Conservation (phyloP, 1,284 basidiomycete species). For the Marasmius sp. region DNA sequence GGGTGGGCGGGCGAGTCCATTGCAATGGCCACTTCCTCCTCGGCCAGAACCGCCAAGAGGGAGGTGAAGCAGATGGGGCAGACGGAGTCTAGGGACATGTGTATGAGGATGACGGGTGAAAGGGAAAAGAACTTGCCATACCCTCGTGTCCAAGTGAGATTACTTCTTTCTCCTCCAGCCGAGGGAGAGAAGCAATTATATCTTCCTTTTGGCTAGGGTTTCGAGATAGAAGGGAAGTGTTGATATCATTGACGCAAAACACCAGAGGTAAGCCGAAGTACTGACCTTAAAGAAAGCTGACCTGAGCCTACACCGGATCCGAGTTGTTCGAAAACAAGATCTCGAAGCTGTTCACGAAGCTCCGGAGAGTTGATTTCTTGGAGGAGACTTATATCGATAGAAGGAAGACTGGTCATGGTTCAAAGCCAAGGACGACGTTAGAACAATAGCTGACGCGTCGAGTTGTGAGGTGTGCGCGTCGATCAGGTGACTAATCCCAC, state of each 20-base stretch:
- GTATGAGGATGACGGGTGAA: background rate
- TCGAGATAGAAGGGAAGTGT: too few species aligned
- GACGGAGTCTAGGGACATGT: slow-evolving; percentile 45
- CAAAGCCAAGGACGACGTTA: background rate
- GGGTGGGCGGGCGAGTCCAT: slow-evolving; percentile 77
- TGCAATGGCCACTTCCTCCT: slow-evolving; percentile 66
- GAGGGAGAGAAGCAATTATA: slow-evolving; percentile 33
- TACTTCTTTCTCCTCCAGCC: slow-evolving; percentile 35
- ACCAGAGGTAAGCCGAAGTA: background rate
- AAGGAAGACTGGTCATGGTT: slow-evolving; percentile 9
- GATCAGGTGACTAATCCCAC: background rate
- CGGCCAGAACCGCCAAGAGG: slow-evolving; percentile 62
- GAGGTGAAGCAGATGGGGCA: slow-evolving; percentile 74
- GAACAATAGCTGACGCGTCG: slow-evolving; percentile 4
- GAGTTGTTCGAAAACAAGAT: slow-evolving; percentile 6
- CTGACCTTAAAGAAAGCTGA: slow-evolving; percentile 9
- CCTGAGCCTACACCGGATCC: background rate
- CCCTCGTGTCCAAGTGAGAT: slow-evolving; percentile 34
- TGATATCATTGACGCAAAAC: background rate
- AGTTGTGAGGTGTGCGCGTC: background rate
- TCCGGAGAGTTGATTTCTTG: background rate
- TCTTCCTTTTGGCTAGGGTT: slow-evolving; percentile 30
- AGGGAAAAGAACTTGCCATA: slow-evolving; percentile 11
- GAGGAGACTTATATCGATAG: background rate
- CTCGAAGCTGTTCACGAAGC: slow-evolving; percentile 5